A percentile compares a stretch with the other conserved stretches of the same genome.
These are phyloP conservation scores for Dichotomocladium elegans DNA, from an alignment of 371 early-diverging fungal genomes.

Conservation along the genomic window DNA sequence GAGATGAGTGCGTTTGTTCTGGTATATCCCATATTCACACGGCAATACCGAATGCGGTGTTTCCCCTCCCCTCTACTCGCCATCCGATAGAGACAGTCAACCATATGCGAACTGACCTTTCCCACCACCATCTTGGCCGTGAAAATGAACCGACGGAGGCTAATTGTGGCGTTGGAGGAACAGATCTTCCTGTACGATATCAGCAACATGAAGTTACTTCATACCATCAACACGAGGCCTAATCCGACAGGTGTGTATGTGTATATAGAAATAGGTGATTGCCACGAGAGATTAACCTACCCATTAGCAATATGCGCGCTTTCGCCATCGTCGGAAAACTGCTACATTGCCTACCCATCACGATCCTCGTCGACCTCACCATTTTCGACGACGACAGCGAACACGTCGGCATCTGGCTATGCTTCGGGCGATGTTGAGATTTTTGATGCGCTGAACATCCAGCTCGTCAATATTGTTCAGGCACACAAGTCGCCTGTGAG, in stretches of 20 bases:
- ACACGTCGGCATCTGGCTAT: neutral
- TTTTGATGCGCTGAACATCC: constrained; percentile 82
- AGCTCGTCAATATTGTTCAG: constrained; percentile 86
- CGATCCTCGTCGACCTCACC: constrained; percentile 50
- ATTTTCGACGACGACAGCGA: constrained; percentile 22
- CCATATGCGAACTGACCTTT: constrained; percentile 94
- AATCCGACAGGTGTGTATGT: constrained; percentile 72
- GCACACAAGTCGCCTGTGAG: constrained; percentile 91
- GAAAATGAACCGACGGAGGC: constrained; percentile 89
- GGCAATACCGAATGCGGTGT: neutral
- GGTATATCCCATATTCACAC: neutral
- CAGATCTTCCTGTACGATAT: constrained; percentile 92
- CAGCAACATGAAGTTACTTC: constrained; percentile 92
- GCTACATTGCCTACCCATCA: constrained; percentile 91
- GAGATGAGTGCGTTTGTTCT: neutral
- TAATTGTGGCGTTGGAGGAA: constrained; percentile 91
- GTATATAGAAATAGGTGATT: too few species aligned
- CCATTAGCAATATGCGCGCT: constrained; percentile 83
- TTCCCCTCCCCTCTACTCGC: neutral
- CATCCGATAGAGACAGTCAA: constrained; percentile 76
- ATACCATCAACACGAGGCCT: constrained; percentile 91
- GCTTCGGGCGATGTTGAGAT: constrained; percentile 81
- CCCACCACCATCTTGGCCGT: constrained; percentile 89
- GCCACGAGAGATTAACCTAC: too few species aligned
- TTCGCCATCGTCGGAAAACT: constrained; percentile 91